phyloP scores from a whole-genome alignment of 192 early-diverging fungal genomes.

The Chytriomyces sp. region DNA sequence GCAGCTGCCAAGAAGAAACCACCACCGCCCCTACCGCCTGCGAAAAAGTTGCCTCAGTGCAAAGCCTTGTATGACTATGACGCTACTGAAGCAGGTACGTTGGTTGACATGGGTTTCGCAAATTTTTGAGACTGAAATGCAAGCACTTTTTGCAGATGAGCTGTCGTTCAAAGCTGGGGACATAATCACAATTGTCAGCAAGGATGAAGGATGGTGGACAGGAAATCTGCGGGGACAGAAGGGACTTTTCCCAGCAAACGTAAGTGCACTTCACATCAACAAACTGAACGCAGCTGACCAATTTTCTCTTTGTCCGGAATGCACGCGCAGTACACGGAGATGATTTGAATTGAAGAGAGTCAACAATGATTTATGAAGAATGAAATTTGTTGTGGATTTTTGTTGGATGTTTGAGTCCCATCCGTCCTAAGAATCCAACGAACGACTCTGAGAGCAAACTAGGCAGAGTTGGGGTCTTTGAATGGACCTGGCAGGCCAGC shows the following conservation, averaged over 20 bases:
- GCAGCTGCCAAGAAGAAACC: conserved; percentile 49
- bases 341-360: background rate
- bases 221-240: conserved; percentile 52
- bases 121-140: conserved; percentile 14
- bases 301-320: background rate
- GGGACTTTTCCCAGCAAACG: conserved; percentile 58
- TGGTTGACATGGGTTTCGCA: background rate
- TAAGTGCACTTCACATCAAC: conserved; percentile 29
- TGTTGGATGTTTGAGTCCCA: too few relatives aligned
- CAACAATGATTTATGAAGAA: too few relatives aligned
- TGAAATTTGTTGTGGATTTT: too few relatives aligned
- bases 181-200: conserved; percentile 59
- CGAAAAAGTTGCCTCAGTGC: conserved; percentile 56
- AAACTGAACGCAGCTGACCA: background rate
- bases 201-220: conserved; percentile 63
- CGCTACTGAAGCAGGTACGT: conserved; percentile 50
- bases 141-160: conserved; percentile 49
- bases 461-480: too few relatives aligned
- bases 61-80: conserved; percentile 61
- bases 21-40: conserved; percentile 56
- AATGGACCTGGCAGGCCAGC: too few relatives aligned
- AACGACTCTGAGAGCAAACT: too few relatives aligned
- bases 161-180: conserved; percentile 67
- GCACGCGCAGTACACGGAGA: background rate
- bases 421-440: too few relatives aligned